Conservation (phyloP, 2,329 filamentous ascomycete genomes). For the Colletotrichum lentis region DNA sequence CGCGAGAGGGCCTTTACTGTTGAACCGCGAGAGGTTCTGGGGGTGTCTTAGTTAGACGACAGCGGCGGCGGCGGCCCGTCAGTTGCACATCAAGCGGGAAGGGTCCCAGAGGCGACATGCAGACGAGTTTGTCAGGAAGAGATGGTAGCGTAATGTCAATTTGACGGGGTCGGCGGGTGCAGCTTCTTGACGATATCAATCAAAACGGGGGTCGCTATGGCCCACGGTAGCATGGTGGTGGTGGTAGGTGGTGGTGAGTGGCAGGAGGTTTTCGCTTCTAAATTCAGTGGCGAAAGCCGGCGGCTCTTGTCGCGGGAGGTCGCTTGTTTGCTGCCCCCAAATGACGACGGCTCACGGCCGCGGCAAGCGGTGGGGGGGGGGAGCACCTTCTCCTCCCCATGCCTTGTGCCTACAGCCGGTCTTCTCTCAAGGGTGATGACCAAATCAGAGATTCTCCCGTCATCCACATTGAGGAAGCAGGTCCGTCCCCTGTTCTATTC, state of each 20-base stretch:
- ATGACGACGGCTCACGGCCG: conserved; percentile 29
- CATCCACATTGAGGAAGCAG: background rate
- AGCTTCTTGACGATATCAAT: conserved; percentile 18
- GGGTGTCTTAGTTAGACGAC: conserved; percentile 25
- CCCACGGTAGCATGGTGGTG: background rate
- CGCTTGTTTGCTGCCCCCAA: conserved; percentile 41
- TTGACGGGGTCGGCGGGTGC: conserved; percentile 21
- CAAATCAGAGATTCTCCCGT: background rate
- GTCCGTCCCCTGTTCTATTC: background rate
- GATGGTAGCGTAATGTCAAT: background rate
- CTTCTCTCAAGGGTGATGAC: background rate
- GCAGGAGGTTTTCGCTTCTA: conserved; percentile 1
- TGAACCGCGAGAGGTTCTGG: conserved; percentile 30
- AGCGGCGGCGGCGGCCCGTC: background rate
- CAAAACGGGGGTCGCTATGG: background rate
- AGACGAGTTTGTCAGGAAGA: conserved; percentile 2
- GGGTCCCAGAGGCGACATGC: conserved; percentile 21
- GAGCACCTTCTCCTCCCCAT: conserved; percentile 34
- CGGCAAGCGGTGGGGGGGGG: conserved; percentile 33
- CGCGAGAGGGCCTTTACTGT: conserved; percentile 34
- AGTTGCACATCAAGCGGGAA: conserved; percentile 22
- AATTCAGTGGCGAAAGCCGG: conserved; percentile 26
- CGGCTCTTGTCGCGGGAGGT: conserved; percentile 35
- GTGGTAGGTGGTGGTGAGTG: background rate
- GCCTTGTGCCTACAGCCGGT: conserved; percentile 35